Base-by-base conservation (phyloP, 345 rosid species). In the Pseudoturritis turrita region DNA sequence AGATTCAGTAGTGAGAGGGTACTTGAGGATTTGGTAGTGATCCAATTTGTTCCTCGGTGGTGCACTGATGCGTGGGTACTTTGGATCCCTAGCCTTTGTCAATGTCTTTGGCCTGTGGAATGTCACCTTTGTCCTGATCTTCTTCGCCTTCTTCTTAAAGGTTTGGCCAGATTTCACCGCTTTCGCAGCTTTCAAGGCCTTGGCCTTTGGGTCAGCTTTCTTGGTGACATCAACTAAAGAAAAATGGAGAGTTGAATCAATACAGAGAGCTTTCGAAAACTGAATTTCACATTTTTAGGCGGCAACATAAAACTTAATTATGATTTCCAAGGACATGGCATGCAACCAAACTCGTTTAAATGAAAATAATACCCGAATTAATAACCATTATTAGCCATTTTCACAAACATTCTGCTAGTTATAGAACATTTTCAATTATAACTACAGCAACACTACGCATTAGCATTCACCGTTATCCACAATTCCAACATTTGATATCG, bases 1-100 rank as follows among this genome's bases (percentile, higher is more conserved):
- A 0, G 89, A 87, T 53, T 87, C 86, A 0, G 91, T 84, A 2
- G 91, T 87, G 53, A 87, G 83, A 7, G 91, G 91, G 29, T 64
- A 83, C 72, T 84, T 87, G 63, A 87, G 77, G 58, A 85, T 85
- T 31, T 79, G 84, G 78, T 85, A 84, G 3, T 77, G 77, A 23
- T 77, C 80, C 73, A 77, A 64, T 29, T 77, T 77, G 77, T 71
- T 71, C 75, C 80, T 64, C 1, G 80, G 80, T 14, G 73, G 8
- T 3, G 80, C 80, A 18, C 80, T 77, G 68, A 57, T 50, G 0
- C 68, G 31, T 7, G 57, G 44, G 68, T 77, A 77, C 57, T 77
- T 77, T 0, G 80, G 80, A 9, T 40, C 25, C 11, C 80, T 77
- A 6, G 41, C 12, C 49, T 57, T 65, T 3, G 77, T 65, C 73